A percentile compares a stretch with the other conserved stretches of the same genome.
phyloP scores from a whole-genome alignment of 2,329 filamentous ascomycete genomes.

The Penicillium griseofulvum region DNA sequence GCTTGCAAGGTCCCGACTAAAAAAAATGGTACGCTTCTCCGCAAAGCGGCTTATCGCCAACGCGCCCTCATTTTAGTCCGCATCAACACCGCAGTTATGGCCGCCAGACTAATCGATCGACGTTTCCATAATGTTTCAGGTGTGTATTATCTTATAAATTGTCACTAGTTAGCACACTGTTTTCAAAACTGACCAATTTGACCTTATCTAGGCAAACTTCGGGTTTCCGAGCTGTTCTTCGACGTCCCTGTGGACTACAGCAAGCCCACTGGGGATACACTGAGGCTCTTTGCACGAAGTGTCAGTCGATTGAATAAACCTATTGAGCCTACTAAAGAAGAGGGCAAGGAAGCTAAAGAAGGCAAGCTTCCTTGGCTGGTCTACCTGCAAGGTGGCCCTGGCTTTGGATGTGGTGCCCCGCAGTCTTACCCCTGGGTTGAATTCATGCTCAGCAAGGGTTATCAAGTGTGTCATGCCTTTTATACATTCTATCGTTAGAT shows the following conservation, averaged over 20 bases:
- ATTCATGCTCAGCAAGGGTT: slow-evolving; percentile 71
- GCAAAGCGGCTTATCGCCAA: slow-evolving; percentile 7
- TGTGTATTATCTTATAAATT: slow-evolving; percentile 11
- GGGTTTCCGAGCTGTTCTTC: slow-evolving; percentile 80
- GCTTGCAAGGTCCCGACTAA: background rate
- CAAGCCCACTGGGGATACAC: slow-evolving; percentile 57
- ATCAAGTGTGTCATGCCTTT: slow-evolving; percentile 57
- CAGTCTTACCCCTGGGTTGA: slow-evolving; percentile 71
- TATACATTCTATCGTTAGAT: background rate
- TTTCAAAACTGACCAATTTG: background rate
- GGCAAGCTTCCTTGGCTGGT: slow-evolving; percentile 58
- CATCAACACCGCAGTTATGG: slow-evolving; percentile 28
- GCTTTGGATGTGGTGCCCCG: slow-evolving; percentile 71
- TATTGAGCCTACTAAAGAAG: slow-evolving; percentile 45
- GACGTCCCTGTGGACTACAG: slow-evolving; percentile 78
- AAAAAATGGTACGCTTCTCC: slow-evolving; percentile 10
- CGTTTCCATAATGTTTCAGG: slow-evolving; percentile 40
- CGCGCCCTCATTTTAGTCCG: slow-evolving; percentile 4
- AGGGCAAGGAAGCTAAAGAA: slow-evolving; percentile 40
- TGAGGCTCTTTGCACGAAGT: slow-evolving; percentile 76
- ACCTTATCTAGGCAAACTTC: slow-evolving; percentile 62
- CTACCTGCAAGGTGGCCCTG: slow-evolving; percentile 84
- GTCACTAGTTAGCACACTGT: background rate
- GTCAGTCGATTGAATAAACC: slow-evolving; percentile 60
- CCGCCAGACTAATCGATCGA: slow-evolving; percentile 40